Conservation (phyloP, 306 rosid genomes). For the Amphicarpaea edgeworthii region DNA sequence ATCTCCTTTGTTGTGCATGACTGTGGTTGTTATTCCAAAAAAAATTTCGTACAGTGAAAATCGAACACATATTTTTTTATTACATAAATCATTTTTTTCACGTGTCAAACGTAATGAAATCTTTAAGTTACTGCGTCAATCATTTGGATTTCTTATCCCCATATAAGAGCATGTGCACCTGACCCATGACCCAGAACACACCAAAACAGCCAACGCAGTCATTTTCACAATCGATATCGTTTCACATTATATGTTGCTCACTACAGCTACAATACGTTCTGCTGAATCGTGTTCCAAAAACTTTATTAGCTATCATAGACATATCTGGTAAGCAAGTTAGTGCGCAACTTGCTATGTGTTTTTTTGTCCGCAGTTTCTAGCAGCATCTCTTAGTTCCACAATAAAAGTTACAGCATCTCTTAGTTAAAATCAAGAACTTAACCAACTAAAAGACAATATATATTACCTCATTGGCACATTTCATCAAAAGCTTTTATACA, state of each 20-base stretch:
- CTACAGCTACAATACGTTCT: not conserved
- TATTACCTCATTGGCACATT: not conserved
- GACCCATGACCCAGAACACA: constrained; percentile 43
- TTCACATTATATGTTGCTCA: constrained; percentile 17
- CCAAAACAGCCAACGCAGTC: constrained; percentile 40
- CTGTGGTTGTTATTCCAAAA: too few species aligned
- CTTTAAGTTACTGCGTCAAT: too few species aligned
- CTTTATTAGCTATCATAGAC: not conserved
- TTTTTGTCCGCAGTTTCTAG: constrained; percentile 21
- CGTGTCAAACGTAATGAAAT: too few species aligned
- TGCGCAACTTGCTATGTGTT: not conserved
- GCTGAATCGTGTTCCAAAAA: constrained; percentile 21
- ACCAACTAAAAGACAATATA: constrained; percentile 40
- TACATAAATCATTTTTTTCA: too few species aligned
- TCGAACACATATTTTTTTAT: too few species aligned
- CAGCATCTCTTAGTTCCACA: not conserved
- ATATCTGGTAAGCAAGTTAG: constrained; percentile 4
- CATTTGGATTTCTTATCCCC: not conserved
- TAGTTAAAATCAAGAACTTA: not conserved
- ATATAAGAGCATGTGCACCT: constrained; percentile 36
- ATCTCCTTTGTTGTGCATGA: too few species aligned
- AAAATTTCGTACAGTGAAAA: too few species aligned
- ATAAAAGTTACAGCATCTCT: constrained; percentile 20
- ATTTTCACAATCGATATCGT: constrained; percentile 41
- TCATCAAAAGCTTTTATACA: not conserved